These are phyloP conservation scores for Daldinia sp. DNA, from an alignment of 2,329 filamentous ascomycete species.

Conservation along the genomic window DNA sequence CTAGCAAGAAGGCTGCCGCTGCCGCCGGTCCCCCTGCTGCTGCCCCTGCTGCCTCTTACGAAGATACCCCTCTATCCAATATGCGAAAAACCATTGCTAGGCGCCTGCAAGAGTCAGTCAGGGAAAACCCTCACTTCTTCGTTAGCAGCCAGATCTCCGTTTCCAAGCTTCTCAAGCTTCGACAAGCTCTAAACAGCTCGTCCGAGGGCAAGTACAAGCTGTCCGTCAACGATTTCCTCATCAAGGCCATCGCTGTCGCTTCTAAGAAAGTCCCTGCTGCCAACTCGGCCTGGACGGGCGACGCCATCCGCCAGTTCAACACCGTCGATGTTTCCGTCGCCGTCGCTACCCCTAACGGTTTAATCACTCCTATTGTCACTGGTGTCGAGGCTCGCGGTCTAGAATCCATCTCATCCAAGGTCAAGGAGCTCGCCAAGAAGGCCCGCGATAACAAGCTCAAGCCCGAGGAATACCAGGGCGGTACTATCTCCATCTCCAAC, in stretches of 20 bases:
- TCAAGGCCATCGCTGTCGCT: constrained; percentile 92
- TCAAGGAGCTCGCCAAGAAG: constrained; percentile 97
- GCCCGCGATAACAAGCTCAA: constrained; percentile 98
- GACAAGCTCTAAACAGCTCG: constrained; percentile 87
- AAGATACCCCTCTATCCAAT: constrained; percentile 83
- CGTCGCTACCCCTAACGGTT: constrained; percentile 88
- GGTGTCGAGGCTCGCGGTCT: constrained; percentile 87
- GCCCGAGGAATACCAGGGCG: constrained; percentile 99
- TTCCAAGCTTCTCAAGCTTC: constrained; percentile 93
- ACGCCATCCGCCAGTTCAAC: constrained; percentile 91
- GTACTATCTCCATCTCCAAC: constrained; percentile 99
- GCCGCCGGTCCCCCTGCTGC: constrained; percentile 64
- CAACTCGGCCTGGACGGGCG: constrained; percentile 94
- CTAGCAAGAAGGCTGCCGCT: constrained; percentile 82
- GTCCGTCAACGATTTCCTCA: constrained; percentile 99
- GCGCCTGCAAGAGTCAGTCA: constrained; percentile 87
- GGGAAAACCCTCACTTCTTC: constrained; percentile 98
- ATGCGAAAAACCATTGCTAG: constrained; percentile 99
- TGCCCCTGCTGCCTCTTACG: constrained; percentile 72
- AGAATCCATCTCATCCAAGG: constrained; percentile 82
- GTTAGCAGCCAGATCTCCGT: constrained; percentile 92
- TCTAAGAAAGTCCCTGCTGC: constrained; percentile 93
- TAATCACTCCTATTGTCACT: constrained; percentile 98
- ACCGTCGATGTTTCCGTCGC: constrained; percentile 95
- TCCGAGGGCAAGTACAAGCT: constrained; percentile 97